Conservation (phyloP, 2,329 filamentous ascomycete genomes). For the Beauveria medogensis region DNA sequence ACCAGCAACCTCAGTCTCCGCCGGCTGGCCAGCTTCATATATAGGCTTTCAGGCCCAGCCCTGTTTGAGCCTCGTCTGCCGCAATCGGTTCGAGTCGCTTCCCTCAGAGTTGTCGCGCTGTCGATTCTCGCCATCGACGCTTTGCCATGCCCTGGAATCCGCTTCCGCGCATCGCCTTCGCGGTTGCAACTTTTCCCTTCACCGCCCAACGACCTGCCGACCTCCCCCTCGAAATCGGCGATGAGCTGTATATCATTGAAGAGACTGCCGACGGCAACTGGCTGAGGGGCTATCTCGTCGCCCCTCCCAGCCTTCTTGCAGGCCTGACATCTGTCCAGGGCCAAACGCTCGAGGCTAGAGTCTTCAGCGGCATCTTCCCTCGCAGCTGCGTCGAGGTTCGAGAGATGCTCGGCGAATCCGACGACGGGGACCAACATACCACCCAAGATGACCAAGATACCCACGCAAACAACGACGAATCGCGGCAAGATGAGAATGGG, state of each 20-base stretch:
- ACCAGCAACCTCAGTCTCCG: slow-evolving; percentile 8
- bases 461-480: slow-evolving; percentile 18
- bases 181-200: slow-evolving; percentile 93
- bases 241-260: slow-evolving; percentile 98
- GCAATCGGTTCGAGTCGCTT: background rate
- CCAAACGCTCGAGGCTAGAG: slow-evolving; percentile 86
- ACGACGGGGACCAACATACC: slow-evolving; percentile 41
- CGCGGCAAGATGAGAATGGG: slow-evolving; percentile 22
- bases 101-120: slow-evolving; percentile 5
- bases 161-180: slow-evolving; percentile 93
- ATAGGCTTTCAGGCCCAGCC: background rate
- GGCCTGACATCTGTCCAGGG: slow-evolving; percentile 86
- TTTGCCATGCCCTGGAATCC: slow-evolving; percentile 87
- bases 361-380: slow-evolving; percentile 98
- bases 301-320: slow-evolving; percentile 84
- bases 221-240: slow-evolving; percentile 91
- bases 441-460: slow-evolving; percentile 26
- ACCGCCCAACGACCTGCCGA: slow-evolving; percentile 78
- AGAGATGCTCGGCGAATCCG: slow-evolving; percentile 75
- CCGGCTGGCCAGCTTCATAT: slow-evolving; percentile 1
- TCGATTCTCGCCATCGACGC: slow-evolving; percentile 2
- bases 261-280: slow-evolving; percentile 87
- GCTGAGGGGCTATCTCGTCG: slow-evolving; percentile 92
- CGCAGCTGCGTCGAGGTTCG: slow-evolving; percentile 89
- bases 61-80: background rate